A percentile compares a stretch with the other conserved stretches of the same genome.
These are phyloP conservation scores for Trichoderma gamsii DNA, from an alignment of 495 filamentous ascomycete species.

Conservation along the genomic window DNA sequence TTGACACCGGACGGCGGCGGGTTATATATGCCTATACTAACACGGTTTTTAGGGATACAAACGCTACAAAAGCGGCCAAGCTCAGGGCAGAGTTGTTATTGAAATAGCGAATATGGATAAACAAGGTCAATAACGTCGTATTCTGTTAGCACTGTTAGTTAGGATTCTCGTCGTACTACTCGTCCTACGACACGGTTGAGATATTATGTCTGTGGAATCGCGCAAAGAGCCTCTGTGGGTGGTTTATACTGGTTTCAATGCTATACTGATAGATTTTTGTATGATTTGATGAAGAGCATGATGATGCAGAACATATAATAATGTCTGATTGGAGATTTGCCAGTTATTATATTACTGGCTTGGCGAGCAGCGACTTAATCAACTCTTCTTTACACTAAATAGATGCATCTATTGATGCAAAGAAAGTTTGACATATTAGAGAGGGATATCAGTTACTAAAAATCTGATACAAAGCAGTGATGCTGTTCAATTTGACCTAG, in stretches of 20 bases:
- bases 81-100: not conserved
- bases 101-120: not conserved
- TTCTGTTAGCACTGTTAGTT: not conserved
- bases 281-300: too few relatives aligned
- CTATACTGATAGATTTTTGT: too few relatives aligned
- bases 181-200: not conserved
- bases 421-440: too few relatives aligned
- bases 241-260: not conserved
- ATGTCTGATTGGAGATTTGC: too few relatives aligned
- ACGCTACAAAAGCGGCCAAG: not conserved
- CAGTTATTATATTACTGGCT: too few relatives aligned
- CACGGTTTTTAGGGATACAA: not conserved
- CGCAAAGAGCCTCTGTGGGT: not conserved
- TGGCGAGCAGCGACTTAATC: too few relatives aligned
- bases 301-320: too few relatives aligned
- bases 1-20: not conserved
- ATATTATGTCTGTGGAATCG: not conserved
- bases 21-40: not conserved
- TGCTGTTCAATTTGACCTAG: too few relatives aligned
- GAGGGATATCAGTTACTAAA: too few relatives aligned
- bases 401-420: too few relatives aligned
- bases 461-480: too few relatives aligned
- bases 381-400: too few relatives aligned
- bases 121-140: not conserved
- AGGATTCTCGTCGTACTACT: not conserved